phyloP scores from a whole-genome alignment of 2,329 filamentous ascomycete genomes.

The Byssoonygena ceratinophila region DNA sequence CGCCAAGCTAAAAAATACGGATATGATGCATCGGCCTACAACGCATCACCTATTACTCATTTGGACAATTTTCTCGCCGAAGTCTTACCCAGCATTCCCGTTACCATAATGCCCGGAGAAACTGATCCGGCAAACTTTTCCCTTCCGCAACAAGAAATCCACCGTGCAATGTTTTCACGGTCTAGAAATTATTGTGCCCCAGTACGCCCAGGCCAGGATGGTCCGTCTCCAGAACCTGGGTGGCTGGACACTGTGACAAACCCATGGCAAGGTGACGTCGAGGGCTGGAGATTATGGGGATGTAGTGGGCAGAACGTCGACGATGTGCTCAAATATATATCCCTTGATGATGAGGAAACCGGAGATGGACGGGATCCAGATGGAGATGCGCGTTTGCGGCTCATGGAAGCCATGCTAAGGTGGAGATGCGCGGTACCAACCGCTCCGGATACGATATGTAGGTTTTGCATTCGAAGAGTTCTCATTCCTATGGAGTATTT shows the following conservation, averaged over 20 bases:
- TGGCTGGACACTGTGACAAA: slow-evolving; percentile 91
- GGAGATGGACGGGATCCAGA: slow-evolving; percentile 23
- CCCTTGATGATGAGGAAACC: slow-evolving; percentile 30
- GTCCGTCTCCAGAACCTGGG: slow-evolving; percentile 39
- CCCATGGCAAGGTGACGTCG: slow-evolving; percentile 81
- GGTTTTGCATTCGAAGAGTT: slow-evolving; percentile 30
- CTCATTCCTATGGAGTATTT: neutral
- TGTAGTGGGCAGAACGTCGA: slow-evolving; percentile 88
- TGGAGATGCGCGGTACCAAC: slow-evolving; percentile 90
- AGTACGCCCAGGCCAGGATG: slow-evolving; percentile 24
- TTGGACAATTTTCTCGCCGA: slow-evolving; percentile 74
- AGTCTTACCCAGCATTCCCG: slow-evolving; percentile 72
- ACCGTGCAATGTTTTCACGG: slow-evolving; percentile 78
- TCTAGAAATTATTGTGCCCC: slow-evolving; percentile 54
- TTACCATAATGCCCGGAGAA: slow-evolving; percentile 77
- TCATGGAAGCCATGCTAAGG: slow-evolving; percentile 89
- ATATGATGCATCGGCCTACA: slow-evolving; percentile 82
- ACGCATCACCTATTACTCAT: slow-evolving; percentile 69
- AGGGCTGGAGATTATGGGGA: slow-evolving; percentile 78
- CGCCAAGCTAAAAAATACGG: slow-evolving; percentile 73
- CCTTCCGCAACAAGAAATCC: slow-evolving; percentile 85
- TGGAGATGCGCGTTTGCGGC: slow-evolving; percentile 62
- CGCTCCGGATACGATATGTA: slow-evolving; percentile 89
- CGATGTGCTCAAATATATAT: slow-evolving; percentile 85
- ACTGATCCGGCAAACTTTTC: slow-evolving; percentile 80